Evolutionary conservation across 257 asterid species (phyloP).

Genomic region (Fraxinus quadrangulata): DNA sequence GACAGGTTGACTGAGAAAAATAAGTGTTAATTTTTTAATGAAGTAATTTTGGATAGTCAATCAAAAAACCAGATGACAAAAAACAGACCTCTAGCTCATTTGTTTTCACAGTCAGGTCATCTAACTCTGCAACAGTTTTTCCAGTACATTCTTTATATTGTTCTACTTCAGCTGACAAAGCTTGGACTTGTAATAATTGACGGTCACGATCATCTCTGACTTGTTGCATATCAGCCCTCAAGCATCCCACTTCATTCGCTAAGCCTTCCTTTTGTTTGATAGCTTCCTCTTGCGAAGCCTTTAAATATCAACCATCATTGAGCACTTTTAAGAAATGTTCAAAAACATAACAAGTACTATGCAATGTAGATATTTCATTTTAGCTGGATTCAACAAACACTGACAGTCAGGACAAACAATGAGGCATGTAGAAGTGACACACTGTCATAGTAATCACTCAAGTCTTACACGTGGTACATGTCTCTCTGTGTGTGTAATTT

Average conservation of each 20-base stretch:
- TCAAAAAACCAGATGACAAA: constrained; percentile 3
- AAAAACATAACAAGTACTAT: constrained; percentile 7
- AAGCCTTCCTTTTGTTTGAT: constrained; percentile 71
- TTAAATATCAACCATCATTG: constrained; percentile 18
- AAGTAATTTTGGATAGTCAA: background rate
- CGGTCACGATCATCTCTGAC: constrained; percentile 84
- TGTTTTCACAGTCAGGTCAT: constrained; percentile 48
- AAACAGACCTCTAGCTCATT: constrained; percentile 66
- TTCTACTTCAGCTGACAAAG: constrained; percentile 54
- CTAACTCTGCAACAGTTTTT: constrained; percentile 56
- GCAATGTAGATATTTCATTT: background rate
- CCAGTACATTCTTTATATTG: constrained; percentile 66
- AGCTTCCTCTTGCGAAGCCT: constrained; percentile 78
- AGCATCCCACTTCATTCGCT: constrained; percentile 62
- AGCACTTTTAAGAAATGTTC: background rate
- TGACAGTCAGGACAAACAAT: constrained; percentile 1
- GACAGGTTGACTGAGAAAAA: constrained; percentile 61
- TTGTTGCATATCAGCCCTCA: constrained; percentile 76
- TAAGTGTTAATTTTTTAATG: constrained; percentile 12
- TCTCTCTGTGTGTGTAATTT: background rate
- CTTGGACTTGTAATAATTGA: constrained; percentile 54
- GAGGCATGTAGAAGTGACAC: background rate
- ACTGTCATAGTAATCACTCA: background rate
- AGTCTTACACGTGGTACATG: background rate
- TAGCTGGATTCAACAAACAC: constrained; percentile 1